Percentiles rank a stretch among this genome's conserved stretches.
phyloP scores from a whole-genome alignment of 2,329 filamentous ascomycete species.

The Zasmidium cellare region DNA sequence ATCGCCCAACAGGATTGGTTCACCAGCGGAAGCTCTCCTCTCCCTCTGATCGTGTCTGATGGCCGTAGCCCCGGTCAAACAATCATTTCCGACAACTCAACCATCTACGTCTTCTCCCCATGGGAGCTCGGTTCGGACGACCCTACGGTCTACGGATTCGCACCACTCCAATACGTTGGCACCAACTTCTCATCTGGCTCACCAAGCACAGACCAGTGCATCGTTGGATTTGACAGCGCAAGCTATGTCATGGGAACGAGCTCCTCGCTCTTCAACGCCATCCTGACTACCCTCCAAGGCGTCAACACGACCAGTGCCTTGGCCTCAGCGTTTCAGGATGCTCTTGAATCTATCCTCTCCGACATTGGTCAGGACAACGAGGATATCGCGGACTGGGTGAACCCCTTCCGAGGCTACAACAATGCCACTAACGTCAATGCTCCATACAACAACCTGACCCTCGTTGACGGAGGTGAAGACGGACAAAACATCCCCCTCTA shows the following conservation, averaged over 20 bases:
- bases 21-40: conserved; percentile 61
- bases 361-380: conserved; percentile 60
- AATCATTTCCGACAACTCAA: conserved; percentile 68
- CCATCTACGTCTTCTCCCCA: conserved; percentile 75
- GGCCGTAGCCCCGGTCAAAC: conserved; percentile 63
- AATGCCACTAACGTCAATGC: conserved; percentile 60
- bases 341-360: conserved; percentile 54
- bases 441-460: conserved; percentile 56
- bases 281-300: conserved; percentile 65
- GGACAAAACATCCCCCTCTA: conserved; percentile 77
- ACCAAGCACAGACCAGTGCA: conserved; percentile 61
- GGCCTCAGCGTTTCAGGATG: conserved; percentile 49
- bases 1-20: conserved; percentile 67
- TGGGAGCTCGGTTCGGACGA: conserved; percentile 79
- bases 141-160: conserved; percentile 70
- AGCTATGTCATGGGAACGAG: conserved; percentile 86
- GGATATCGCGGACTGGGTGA: conserved; percentile 77
- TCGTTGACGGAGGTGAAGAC: conserved; percentile 79
- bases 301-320: conserved; percentile 41
- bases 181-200: conserved; percentile 68
- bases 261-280: conserved; percentile 79
- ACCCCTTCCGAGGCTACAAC: conserved; percentile 72
- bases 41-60: conserved; percentile 73
- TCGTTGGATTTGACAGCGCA: conserved; percentile 78
- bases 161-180: conserved; percentile 68